Evolutionary conservation across 2,329 filamentous ascomycete genomes (phyloP).

Genomic region (Verticillium longisporum): DNA sequence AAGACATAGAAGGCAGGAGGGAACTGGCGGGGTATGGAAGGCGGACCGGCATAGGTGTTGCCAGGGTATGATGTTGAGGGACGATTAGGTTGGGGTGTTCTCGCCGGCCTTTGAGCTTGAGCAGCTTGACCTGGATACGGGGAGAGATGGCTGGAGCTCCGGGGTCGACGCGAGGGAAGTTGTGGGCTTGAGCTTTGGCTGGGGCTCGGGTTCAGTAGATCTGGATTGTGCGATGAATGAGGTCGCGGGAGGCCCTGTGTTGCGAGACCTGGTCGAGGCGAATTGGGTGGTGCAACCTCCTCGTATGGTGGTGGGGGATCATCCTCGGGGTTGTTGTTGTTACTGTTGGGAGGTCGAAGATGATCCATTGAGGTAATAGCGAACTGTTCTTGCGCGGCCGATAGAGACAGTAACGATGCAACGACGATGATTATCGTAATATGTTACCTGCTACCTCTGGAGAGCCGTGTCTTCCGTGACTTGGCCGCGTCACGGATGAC

Average conservation of each 20-base stretch:
- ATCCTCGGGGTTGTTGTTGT: neutral
- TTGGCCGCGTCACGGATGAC: neutral
- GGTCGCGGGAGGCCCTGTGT: neutral
- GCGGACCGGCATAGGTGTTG: neutral
- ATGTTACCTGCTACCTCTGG: neutral
- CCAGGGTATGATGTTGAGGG: neutral
- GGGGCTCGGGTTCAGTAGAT: neutral
- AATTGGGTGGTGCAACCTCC: neutral
- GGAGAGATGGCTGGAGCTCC: neutral
- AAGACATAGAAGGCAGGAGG: slow-evolving; percentile 12
- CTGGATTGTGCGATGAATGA: neutral
- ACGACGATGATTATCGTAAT: neutral
- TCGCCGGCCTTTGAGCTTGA: neutral
- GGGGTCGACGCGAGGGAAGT: neutral
- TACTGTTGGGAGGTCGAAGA: neutral
- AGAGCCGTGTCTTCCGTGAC: neutral
- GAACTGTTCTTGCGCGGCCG: neutral
- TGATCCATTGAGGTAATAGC: neutral
- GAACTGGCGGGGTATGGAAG: slow-evolving; percentile 8
- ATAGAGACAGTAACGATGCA: neutral
- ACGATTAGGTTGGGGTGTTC: neutral
- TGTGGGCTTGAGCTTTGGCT: neutral
- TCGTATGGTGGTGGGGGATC: neutral
- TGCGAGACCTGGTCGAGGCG: neutral
- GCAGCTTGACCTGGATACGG: neutral